Evolutionary conservation across 2,329 filamentous ascomycete genomes (phyloP).

Genomic region (Pyrenochaeta sp.): DNA sequence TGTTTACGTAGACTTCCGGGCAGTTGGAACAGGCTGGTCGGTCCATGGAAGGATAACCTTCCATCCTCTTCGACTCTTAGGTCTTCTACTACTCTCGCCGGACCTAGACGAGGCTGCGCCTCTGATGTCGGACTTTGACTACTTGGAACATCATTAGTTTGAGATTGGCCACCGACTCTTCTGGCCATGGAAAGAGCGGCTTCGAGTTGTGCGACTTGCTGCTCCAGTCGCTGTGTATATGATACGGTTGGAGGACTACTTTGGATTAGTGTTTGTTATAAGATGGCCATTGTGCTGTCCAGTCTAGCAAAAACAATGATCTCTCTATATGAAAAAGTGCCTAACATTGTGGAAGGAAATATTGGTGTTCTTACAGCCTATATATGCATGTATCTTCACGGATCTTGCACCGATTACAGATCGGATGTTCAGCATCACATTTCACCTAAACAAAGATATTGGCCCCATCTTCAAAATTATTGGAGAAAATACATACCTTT

Average conservation of each 20-base stretch:
- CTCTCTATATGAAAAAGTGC: too few relatives aligned
- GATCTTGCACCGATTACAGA: conserved; percentile 11
- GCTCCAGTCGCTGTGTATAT: conserved; percentile 15
- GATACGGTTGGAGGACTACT: conserved; percentile 12
- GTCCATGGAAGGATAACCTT: conserved; percentile 7
- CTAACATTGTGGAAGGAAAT: background rate
- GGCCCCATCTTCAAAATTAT: background rate
- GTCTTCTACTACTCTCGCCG: background rate
- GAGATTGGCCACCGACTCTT: background rate
- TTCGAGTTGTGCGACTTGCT: conserved; percentile 9
- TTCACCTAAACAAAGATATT: conserved; percentile 8
- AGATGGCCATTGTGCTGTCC: too few relatives aligned
- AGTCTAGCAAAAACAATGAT: too few relatives aligned
- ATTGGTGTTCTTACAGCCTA: conserved; percentile 11
- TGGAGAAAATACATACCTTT: conserved; percentile 4
- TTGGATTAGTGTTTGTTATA: too few relatives aligned
- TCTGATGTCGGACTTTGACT: too few relatives aligned
- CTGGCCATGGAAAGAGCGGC: background rate
- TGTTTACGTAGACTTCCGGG: conserved; percentile 3
- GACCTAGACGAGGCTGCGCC: too few relatives aligned
- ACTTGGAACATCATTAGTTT: too few relatives aligned
- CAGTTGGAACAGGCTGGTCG: conserved; percentile 16
- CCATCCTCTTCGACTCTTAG: conserved; percentile 8
- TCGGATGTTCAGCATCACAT: conserved; percentile 14
- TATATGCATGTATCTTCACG: conserved; percentile 14